These are phyloP conservation scores for Russula ochroleuca DNA, from an alignment of 768 basidiomycete genomes.

Conservation along the genomic window DNA sequence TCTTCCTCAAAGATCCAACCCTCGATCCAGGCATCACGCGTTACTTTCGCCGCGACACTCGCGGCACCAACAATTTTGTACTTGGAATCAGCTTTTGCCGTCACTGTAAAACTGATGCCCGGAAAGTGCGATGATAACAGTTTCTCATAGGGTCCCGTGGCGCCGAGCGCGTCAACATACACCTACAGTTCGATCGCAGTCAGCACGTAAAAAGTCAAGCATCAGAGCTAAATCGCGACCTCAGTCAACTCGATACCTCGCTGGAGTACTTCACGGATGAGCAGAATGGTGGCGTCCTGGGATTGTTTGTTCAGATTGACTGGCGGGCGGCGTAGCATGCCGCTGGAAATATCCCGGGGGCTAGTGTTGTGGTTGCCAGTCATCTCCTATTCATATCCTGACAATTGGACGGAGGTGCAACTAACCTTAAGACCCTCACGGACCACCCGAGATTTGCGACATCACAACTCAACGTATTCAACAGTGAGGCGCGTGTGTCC, in stretches of 20 bases:
- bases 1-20: conserved; percentile 78
- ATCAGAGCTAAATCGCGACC: conserved; percentile 38
- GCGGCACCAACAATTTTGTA: conserved; percentile 98
- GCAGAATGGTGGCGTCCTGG: conserved; percentile 81
- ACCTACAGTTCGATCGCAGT: conserved; percentile 44
- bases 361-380: conserved; percentile 40
- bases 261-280: conserved; percentile 83
- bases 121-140: conserved; percentile 81
- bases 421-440: conserved; percentile 50
- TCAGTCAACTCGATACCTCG: conserved; percentile 76
- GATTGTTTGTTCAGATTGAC: conserved; percentile 85
- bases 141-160: conserved; percentile 76
- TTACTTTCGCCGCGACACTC: conserved; percentile 97
- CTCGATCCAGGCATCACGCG: conserved; percentile 85
- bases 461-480: conserved; percentile 65
- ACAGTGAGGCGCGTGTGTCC: conserved; percentile 58
- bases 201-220: background rate
- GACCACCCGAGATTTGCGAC: conserved; percentile 75
- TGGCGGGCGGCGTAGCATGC: conserved; percentile 84
- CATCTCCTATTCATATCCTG: background rate
- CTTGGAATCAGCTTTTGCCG: conserved; percentile 89
- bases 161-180: conserved; percentile 93
- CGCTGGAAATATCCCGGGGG: conserved; percentile 85
- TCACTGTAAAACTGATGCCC: conserved; percentile 81
- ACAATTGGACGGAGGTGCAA: background rate